Evolutionary conservation across 2,329 filamentous ascomycete species (phyloP).

Genomic region (Stachybotrys chartarum): DNA sequence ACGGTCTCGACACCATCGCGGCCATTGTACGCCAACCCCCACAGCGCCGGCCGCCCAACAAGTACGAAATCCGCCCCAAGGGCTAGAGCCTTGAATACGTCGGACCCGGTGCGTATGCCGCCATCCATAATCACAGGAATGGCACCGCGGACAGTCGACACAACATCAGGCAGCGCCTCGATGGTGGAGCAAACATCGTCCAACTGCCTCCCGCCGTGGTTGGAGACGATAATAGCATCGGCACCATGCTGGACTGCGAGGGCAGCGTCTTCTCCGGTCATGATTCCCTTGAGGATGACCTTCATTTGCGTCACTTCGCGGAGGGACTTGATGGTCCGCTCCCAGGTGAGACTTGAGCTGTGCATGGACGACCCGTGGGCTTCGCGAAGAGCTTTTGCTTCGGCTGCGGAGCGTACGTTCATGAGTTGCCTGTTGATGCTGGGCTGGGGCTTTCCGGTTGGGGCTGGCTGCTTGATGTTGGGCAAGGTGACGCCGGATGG

Average conservation of each 20-base stretch:
- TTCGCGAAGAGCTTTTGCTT: conserved; percentile 8
- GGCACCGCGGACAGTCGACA: conserved; percentile 11
- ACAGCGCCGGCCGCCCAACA: conserved; percentile 7
- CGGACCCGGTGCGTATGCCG: conserved; percentile 25
- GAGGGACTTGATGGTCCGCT: conserved; percentile 12
- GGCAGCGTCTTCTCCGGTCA: conserved; percentile 21
- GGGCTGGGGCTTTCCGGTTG: conserved; percentile 5
- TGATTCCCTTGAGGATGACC: conserved; percentile 20
- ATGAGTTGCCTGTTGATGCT: conserved; percentile 8
- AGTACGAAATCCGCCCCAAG: conserved; percentile 18
- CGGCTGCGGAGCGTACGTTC: conserved; percentile 10
- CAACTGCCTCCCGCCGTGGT: conserved; percentile 27
- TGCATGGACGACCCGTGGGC: conserved; percentile 7
- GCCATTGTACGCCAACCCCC: conserved; percentile 8
- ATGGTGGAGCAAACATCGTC: conserved; percentile 21
- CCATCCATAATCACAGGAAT: conserved; percentile 22
- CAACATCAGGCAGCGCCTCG: conserved; percentile 20
- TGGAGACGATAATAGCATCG: conserved; percentile 23
- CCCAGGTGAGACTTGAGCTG: conserved; percentile 13
- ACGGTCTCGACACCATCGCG: conserved; percentile 6
- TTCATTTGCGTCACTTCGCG: conserved; percentile 14
- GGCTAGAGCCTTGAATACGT: conserved; percentile 25
- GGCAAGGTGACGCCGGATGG: conserved; percentile 12
- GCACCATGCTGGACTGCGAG: conserved; percentile 19
- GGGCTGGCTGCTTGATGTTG: conserved; percentile 7